These are phyloP conservation scores for Podospora didyma DNA, from an alignment of 495 filamentous ascomycete genomes.

Conservation along the genomic window DNA sequence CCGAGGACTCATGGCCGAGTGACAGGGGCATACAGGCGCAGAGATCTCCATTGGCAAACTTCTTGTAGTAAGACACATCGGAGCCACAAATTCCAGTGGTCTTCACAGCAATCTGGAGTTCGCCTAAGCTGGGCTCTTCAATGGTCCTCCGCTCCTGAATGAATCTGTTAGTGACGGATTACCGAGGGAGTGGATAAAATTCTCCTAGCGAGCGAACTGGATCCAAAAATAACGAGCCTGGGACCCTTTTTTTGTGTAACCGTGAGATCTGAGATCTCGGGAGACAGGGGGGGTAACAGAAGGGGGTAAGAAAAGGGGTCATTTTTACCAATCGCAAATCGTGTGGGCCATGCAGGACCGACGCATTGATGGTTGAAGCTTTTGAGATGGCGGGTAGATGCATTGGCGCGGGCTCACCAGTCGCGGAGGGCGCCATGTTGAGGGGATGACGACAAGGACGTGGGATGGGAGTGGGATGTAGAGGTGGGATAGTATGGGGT, in stretches of 20 bases:
- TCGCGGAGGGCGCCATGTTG: constrained; percentile 46
- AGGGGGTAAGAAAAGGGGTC: constrained; percentile 4
- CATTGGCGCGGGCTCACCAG: constrained; percentile 38
- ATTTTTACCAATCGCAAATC: constrained; percentile 47
- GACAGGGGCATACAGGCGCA: constrained; percentile 67
- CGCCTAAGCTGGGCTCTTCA: constrained; percentile 43
- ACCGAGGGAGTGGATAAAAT: constrained; percentile 13
- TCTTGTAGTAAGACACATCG: constrained; percentile 80
- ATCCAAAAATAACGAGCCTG: constrained; percentile 17
- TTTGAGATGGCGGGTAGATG: constrained; percentile 40
- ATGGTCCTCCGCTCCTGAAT: constrained; percentile 45
- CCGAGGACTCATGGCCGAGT: constrained; percentile 77
- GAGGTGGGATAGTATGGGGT: constrained; percentile 22
- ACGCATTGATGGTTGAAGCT: constrained; percentile 42
- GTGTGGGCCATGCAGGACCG: constrained; percentile 47
- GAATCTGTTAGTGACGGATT: constrained; percentile 9
- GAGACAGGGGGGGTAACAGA: not conserved
- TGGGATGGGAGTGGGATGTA: constrained; percentile 32
- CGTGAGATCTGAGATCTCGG: constrained; percentile 16
- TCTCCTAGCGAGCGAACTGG: constrained; percentile 11
- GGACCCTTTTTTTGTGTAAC: constrained; percentile 24
- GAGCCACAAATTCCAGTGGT: constrained; percentile 80
- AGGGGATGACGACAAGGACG: constrained; percentile 24
- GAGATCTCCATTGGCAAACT: constrained; percentile 81
- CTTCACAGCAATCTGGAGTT: constrained; percentile 71